A percentile compares a stretch with the other conserved stretches of the same genome.
Evolutionary conservation across 2,329 filamentous ascomycete species (phyloP).

Genomic region (Botryotinia convoluta): DNA sequence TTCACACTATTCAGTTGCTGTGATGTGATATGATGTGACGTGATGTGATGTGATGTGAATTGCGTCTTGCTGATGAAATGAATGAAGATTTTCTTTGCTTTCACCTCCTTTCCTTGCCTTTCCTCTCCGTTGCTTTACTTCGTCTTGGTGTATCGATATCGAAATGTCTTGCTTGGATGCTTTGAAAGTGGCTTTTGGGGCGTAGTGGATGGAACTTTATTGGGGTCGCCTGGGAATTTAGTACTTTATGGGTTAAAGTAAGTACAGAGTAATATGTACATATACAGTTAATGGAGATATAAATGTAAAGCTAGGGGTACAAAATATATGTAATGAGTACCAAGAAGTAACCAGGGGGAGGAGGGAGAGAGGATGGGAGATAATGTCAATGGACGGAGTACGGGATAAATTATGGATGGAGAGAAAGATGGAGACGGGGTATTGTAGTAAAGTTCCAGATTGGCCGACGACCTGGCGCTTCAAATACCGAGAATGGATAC

Average conservation of each 20-base stretch:
- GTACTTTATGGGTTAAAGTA: neutral
- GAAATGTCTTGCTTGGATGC: slow-evolving; percentile 13
- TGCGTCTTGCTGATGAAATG: neutral
- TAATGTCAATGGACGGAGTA: neutral
- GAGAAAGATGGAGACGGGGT: neutral
- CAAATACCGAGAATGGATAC: neutral
- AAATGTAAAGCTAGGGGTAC: neutral
- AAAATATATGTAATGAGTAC: neutral
- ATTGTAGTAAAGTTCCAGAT: neutral
- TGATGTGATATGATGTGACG: neutral
- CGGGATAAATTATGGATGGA: neutral
- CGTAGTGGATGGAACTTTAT: neutral
- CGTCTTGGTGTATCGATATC: neutral
- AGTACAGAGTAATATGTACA: neutral
- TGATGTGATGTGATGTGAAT: neutral
- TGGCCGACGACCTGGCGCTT: neutral
- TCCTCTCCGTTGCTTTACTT: neutral
- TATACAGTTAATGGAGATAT: neutral
- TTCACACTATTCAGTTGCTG: neutral
- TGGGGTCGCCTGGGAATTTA: neutral
- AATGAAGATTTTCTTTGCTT: neutral
- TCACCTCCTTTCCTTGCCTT: neutral
- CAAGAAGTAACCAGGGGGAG: neutral
- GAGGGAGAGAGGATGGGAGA: neutral
- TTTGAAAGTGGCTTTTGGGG: neutral